These are phyloP conservation scores for Picea sitchensis DNA, from an alignment of 75 land plant genomes.

Conservation along the genomic window DNA sequence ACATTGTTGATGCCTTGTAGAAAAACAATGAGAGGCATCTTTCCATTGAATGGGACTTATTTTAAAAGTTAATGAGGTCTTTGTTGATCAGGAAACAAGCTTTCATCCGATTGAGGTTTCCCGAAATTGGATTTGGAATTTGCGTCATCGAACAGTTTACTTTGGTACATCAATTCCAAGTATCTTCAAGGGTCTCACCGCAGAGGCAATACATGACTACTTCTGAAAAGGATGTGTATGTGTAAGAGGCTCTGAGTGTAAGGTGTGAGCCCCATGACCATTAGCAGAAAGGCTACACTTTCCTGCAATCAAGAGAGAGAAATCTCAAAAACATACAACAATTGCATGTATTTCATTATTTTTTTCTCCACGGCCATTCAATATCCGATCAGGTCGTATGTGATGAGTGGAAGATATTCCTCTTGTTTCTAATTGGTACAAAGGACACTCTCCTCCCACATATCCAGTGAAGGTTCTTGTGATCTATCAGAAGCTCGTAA, in stretches of 20 bases:
- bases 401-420: too few species aligned
- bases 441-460: slow-evolving; percentile 54
- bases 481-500: slow-evolving; percentile 93
- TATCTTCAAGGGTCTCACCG: slow-evolving; percentile 48
- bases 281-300: too few species aligned
- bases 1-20: slow-evolving; percentile 79
- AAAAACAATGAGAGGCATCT: slow-evolving; percentile 76
- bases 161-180: slow-evolving; percentile 65
- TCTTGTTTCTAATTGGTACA: too few species aligned
- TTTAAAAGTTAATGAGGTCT: slow-evolving; percentile 92
- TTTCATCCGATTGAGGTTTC: slow-evolving; percentile 51
- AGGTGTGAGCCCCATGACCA: too few species aligned
- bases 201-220: slow-evolving; percentile 37
- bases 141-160: slow-evolving; percentile 51
- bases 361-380: too few species aligned
- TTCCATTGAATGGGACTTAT: slow-evolving; percentile 87
- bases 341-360: too few species aligned
- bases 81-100: slow-evolving; percentile 75
- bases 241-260: too few species aligned
- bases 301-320: too few species aligned
- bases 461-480: slow-evolving; percentile 99
- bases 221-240: slow-evolving; percentile 30
- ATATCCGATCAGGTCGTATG: too few species aligned
- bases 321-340: too few species aligned
- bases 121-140: slow-evolving; percentile 46